Evolutionary conservation across 305 asterid genomes (phyloP).

Genomic region (Rubia tinctorum): DNA sequence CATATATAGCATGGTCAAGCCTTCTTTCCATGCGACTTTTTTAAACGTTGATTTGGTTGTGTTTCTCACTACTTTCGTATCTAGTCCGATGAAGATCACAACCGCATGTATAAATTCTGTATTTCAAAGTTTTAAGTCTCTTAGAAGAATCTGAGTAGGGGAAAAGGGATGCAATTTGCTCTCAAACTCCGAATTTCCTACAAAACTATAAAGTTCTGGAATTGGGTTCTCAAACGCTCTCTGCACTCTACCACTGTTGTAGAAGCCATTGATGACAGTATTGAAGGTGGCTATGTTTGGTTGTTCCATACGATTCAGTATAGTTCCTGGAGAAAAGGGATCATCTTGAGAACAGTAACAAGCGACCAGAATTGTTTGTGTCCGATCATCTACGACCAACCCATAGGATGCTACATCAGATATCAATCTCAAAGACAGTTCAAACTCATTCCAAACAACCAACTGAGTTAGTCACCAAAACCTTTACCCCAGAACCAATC

Average conservation of each 20-base stretch:
- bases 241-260: constrained; percentile 44
- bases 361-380: constrained; percentile 42
- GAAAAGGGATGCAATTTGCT: constrained; percentile 64
- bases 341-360: constrained; percentile 48
- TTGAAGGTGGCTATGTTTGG: constrained; percentile 64
- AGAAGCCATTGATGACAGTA: constrained; percentile 44
- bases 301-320: constrained; percentile 40
- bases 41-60: constrained; percentile 85
- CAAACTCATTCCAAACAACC: constrained; percentile 43
- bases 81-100: constrained; percentile 81
- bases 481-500: too few relatives aligned
- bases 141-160: constrained; percentile 76
- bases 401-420: constrained; percentile 25
- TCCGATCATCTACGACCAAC: constrained; percentile 34
- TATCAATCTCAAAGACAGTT: constrained; percentile 39
- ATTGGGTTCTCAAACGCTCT: constrained; percentile 83
- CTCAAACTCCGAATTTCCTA: constrained; percentile 77
- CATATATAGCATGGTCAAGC: constrained; percentile 79
- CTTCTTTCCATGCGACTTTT: constrained; percentile 69
- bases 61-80: constrained; percentile 91
- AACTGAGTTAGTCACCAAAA: constrained; percentile 15
- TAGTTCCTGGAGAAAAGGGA: constrained; percentile 35
- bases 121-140: constrained; percentile 92
- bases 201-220: constrained; percentile 76
- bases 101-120: constrained; percentile 75